Evolutionary conservation across 2,329 filamentous ascomycete genomes (phyloP), one percentile per base, ranked within the genome.

Genomic region (Fusarium papillatum): DNA sequence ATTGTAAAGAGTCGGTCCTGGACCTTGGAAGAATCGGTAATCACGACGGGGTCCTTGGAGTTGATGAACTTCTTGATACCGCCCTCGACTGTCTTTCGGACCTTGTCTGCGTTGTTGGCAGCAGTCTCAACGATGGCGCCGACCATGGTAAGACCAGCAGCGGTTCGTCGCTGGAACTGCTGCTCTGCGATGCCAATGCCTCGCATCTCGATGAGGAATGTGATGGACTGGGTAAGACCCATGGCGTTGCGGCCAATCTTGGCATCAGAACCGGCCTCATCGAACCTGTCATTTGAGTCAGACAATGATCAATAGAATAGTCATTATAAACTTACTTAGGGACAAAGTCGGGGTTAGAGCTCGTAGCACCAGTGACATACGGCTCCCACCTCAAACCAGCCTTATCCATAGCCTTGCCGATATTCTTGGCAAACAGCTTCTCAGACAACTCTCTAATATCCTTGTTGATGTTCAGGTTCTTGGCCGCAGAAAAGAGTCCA

Each of bases 381-480:
- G 81, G 78, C 34, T 81, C 74, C 80, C 80, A 83, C 3, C 82
- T 73, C 55, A 83, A 59, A 1, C 73, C 79, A 10, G 72, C 69
- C 17, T 69, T 72, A 19, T 81, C 79, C 80, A 83, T 80, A 17
- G 79, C 81, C 4, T 76, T 64, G 0, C 76, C 81, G 7, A 83
- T 79, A 0, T 73, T 78, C 22, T 76, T 77, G 0, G 80, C 77
- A 64, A 83, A 83, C 0, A 83, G 14, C 22, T 76, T 59, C 48
- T 83, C 82, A 0, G 81, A 80, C 5, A 83, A 39, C 4, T 74
- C 66, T 10, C 82, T 77, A 14, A 83, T 83, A 19, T 75, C 70
- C 11, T 70, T 39, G 61, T 83, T 73, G 53, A 83, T 83, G 9
- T 83, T 83, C 6, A 83, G 63, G 29, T 83, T 83, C 73, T 83